Evolutionary conservation across 2,329 filamentous ascomycete genomes (phyloP), one percentile per base, ranked within the genome.

Genomic region (Chaetomium sp.): DNA sequence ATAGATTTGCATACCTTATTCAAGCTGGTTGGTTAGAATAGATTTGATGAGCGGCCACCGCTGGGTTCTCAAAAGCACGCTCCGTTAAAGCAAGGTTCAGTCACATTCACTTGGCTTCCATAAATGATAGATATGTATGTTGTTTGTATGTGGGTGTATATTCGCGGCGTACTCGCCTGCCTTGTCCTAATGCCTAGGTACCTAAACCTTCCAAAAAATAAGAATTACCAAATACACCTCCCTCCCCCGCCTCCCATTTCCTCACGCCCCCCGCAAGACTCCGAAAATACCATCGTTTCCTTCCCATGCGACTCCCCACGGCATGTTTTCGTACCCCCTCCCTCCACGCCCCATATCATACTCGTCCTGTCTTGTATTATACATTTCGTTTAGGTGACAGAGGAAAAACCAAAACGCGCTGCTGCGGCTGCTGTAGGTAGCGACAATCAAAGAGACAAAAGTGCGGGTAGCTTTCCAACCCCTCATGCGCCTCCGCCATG

Each of bases 351-450:
- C 29, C 62, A 38, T 55, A 58, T 35, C 62, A 57, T 29, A 62
- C 38, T 54, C 25, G 10, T 23, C 42, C 31, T 7, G 21, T 16
- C 42, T 51, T 2, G 9, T 64, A 73, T 65, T 76, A 76, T 71
- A 76, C 74, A 76, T 76, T 75, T 75, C 69, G 67, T 74, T 74
- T 73, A 72, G 61, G 61, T 33, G 54, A 70, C 67, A 69, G 68
- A 70, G 66, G 65, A 70, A 60, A 53, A 53, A 31, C 13, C 55
- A 50, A 63, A 56, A 25, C 7, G 9, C 23, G 57, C 21, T 45
- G 31, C 25, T n/a, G 31, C 25, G 7, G 51, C 38, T 21, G 19
- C n/a, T 21, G 38, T 10, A 25, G n/a, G 29, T 38, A 31, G 12
- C 23, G 23, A 31, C 42, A 27, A 12, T 19, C 45, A 58, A 57